phyloP scores from a whole-genome alignment of 768 basidiomycete species.

The Xanthoconium purpureum region DNA sequence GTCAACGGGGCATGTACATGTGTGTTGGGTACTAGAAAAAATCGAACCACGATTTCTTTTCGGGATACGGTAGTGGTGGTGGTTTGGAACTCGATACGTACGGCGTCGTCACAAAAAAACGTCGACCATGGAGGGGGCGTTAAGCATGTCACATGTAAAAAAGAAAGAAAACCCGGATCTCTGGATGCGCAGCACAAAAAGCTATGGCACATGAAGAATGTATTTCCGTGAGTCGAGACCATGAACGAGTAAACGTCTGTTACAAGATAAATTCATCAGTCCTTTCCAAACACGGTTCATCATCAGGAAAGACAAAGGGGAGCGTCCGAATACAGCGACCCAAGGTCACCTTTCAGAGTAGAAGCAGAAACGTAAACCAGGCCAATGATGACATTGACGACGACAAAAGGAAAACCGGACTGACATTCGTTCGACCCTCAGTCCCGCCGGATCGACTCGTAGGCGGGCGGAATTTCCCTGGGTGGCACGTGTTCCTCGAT shows the following conservation, averaged over 20 bases:
- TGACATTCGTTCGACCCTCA: not conserved
- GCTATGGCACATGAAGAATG: not conserved
- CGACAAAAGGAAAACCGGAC: not conserved
- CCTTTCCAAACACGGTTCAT: not conserved
- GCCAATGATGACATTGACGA: not conserved
- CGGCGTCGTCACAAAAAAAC: not conserved
- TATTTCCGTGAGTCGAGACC: not conserved
- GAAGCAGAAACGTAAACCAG: not conserved
- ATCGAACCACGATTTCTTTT: not conserved
- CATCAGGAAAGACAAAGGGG: not conserved
- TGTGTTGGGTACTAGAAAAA: slow-evolving; percentile 1
- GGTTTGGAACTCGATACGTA: not conserved
- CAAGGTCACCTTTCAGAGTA: not conserved
- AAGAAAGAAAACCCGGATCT: not conserved
- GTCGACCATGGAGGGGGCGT: not conserved
- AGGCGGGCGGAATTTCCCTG: slow-evolving; percentile 29
- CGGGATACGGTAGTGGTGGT: slow-evolving; percentile 2
- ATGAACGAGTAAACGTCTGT: not conserved
- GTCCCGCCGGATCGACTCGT: slow-evolving; percentile 27
- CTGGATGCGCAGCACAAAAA: not conserved
- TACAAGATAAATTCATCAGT: not conserved
- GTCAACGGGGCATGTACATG: not conserved
- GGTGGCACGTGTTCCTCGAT: slow-evolving; percentile 15
- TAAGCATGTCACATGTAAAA: slow-evolving; percentile 8
- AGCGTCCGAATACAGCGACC: not conserved